Conservation (phyloP, 2,329 filamentous ascomycete species). For the Torrubiella hemipterigena region DNA sequence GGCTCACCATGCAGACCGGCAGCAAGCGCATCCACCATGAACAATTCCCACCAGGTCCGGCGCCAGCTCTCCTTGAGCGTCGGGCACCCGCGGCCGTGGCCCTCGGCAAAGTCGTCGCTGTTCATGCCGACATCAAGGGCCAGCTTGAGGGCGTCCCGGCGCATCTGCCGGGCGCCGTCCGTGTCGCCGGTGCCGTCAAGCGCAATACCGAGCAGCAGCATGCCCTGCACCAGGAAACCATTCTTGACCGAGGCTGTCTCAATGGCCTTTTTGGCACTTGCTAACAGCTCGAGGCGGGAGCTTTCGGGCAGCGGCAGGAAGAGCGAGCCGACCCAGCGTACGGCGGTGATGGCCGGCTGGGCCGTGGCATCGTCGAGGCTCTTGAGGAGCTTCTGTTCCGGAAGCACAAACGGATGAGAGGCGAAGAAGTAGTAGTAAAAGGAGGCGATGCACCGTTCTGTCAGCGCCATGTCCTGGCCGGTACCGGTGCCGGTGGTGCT, state of each 20-base stretch:
- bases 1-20: constrained; percentile 66
- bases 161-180: constrained; percentile 54
- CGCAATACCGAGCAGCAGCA: constrained; percentile 64
- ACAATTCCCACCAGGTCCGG: constrained; percentile 81
- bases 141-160: constrained; percentile 55
- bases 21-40: constrained; percentile 69
- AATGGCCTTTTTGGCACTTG: constrained; percentile 48
- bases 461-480: no score
- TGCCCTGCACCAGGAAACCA: constrained; percentile 60
- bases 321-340: constrained; percentile 44
- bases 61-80: constrained; percentile 73
- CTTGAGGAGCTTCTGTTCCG: constrained; percentile 35
- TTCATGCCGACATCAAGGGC: constrained; percentile 70
- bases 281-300: constrained; percentile 34
- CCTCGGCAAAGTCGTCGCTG: constrained; percentile 50
- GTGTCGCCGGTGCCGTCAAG: no score
- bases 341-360: constrained; percentile 37
- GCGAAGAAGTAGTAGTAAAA: constrained; percentile 47
- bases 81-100: constrained; percentile 50
- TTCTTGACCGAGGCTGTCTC: constrained; percentile 35
- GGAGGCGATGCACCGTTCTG: constrained; percentile 39
- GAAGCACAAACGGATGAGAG: constrained; percentile 45
- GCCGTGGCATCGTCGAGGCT: constrained; percentile 34
- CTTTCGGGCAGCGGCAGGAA: constrained; percentile 33
- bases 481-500: no score